Base-by-base conservation (phyloP, 1,139 yeast species). In the Schizosaccharomyces versatilis region DNA sequence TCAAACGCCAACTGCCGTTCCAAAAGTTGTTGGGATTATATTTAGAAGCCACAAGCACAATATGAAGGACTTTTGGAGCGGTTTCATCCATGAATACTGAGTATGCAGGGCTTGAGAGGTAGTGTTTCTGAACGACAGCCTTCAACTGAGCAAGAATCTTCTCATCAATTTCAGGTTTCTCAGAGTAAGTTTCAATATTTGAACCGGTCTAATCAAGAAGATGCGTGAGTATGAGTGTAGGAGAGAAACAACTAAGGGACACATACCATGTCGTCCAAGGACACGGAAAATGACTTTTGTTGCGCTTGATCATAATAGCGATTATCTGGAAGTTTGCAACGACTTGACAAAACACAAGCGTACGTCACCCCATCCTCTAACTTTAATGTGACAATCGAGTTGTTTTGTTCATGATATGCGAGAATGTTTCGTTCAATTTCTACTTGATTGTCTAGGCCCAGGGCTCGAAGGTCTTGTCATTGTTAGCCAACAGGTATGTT, bases 1-100 rank as follows among this genome's bases (percentile, higher is more conserved):
- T 71, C 0, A 94, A 79, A 55, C 74, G 75, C 96, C 97, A 88
- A 66, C 79, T 78, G 7, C 97, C 97, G 61, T 86, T 85, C 59
- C 90, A 85, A 69, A 73, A 88, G 69, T 90, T 90, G 54, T 74
- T 73, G 53, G 83, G 79, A 65, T 82, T 85, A 62, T 78, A 73
- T 65, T 79, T 80, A 62, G 79, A 80, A 55, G 94, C 94, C 54
- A 82, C 76, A 36, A 85, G 72, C 9, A 81, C 70, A 36, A 81
- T 64, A 14, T 75, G 75, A 57, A 61, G 66, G 57, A 59, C 68
- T 58, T 76, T 15, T 6, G 17, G n/a, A 9, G 36, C 24, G 8
- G 5, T 77, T 62, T 69, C 74, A 8, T 49, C 36, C 3, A 82
- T 82, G 62, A 74, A 73, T 2, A 76, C 72, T 7, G 74, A 76